Evolutionary conservation across 129 eudicot genomes (phyloP).

Genomic region (Lonicera japonica): DNA sequence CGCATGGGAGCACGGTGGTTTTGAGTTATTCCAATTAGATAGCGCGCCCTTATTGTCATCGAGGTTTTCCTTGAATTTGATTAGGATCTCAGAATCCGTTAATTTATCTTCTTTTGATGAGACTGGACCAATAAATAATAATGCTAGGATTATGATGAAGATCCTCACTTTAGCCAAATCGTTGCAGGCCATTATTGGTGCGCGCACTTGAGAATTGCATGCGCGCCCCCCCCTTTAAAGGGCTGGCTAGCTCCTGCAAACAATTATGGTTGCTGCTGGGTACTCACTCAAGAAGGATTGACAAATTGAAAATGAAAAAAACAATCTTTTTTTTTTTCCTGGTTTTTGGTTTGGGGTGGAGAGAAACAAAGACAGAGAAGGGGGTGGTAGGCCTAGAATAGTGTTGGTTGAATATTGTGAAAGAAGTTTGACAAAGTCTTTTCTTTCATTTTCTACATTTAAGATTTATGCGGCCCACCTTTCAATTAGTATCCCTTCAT

Average conservation of each 20-base stretch:
- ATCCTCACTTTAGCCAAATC: neutral
- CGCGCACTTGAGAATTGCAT: constrained; percentile 45
- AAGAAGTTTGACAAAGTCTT: too few species aligned
- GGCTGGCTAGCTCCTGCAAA: constrained; percentile 21
- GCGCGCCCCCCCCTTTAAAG: constrained; percentile 49
- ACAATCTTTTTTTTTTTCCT: too few species aligned
- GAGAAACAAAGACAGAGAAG: too few species aligned
- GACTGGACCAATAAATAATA: neutral
- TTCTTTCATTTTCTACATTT: too few species aligned
- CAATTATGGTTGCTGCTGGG: constrained; percentile 20
- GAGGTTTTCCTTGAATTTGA: constrained; percentile 47
- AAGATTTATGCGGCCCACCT: too few species aligned
- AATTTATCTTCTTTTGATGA: constrained; percentile 4
- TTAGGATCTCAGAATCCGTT: constrained; percentile 43
- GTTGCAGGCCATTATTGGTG: constrained; percentile 14
- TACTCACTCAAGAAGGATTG: too few species aligned
- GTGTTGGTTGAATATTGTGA: too few species aligned
- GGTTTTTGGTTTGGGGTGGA: too few species aligned
- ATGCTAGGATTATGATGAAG: constrained; percentile 21
- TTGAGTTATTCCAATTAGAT: constrained; percentile 34
- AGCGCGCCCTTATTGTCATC: constrained; percentile 22
- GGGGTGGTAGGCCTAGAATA: too few species aligned
- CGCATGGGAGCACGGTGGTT: constrained; percentile 41
- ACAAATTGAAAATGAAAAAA: too few species aligned
- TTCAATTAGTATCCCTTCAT: too few species aligned